A percentile compares a stretch with the other conserved stretches of the same genome.
Conservation (phyloP, 371 early-diverging fungal genomes). For the Mucor ambiguus region DNA sequence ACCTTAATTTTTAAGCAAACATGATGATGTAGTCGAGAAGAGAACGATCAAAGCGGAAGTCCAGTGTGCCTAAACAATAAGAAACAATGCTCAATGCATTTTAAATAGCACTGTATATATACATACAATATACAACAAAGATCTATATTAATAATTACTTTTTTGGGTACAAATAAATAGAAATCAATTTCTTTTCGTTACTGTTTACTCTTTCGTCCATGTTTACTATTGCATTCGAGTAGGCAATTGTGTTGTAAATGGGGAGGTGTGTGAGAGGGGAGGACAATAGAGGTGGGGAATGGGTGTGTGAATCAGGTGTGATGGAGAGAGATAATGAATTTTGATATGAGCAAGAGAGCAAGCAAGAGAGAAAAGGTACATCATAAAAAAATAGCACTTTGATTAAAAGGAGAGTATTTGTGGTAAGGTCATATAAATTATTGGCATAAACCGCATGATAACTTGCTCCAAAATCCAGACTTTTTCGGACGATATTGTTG, state of each 20-base stretch:
- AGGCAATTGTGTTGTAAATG: too few species aligned
- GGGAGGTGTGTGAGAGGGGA: too few species aligned
- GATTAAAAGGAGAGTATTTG: not conserved
- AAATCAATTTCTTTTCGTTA: not conserved
- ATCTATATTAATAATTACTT: not conserved
- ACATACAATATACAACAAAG: not conserved
- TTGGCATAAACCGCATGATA: constrained; percentile 22
- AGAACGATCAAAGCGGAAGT: not conserved
- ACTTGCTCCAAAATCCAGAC: constrained; percentile 12
- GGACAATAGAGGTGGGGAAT: too few species aligned
- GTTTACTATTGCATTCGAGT: not conserved
- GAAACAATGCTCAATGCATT: not conserved
- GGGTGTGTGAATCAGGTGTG: too few species aligned
- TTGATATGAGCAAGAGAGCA: not conserved
- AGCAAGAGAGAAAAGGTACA: not conserved
- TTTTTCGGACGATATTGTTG: constrained; percentile 8
- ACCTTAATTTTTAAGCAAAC: not conserved
- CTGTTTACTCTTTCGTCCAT: not conserved
- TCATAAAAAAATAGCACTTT: not conserved
- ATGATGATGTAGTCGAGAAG: not conserved
- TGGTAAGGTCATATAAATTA: not conserved
- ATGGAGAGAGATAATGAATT: too few species aligned
- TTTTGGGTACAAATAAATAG: not conserved
- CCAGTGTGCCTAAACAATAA: not conserved
- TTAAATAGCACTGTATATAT: not conserved